Evolutionary conservation across 345 rosid species (phyloP).

Genomic region (Rhodamnia argentea): DNA sequence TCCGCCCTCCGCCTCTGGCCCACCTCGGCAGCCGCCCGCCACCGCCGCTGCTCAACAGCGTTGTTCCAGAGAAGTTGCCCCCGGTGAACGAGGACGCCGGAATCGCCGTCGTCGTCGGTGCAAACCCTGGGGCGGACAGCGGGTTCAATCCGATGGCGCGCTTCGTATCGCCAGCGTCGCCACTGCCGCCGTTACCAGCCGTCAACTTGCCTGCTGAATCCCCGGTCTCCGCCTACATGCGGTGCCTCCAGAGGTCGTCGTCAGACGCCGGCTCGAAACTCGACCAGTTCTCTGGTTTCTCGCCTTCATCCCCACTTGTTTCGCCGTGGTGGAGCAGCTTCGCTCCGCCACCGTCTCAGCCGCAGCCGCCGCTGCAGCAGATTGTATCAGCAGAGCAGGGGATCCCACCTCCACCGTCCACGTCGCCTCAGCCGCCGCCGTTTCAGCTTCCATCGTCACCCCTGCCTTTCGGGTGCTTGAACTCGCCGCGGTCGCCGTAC

Average conservation of each 20-base stretch:
- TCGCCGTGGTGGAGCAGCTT: constrained; percentile 53
- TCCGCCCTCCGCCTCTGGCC: constrained; percentile 85
- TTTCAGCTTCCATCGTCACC: constrained; percentile 26
- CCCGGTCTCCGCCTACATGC: constrained; percentile 48
- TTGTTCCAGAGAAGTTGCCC: constrained; percentile 3
- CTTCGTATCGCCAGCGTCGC: constrained; percentile 10
- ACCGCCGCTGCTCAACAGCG: constrained; percentile 24
- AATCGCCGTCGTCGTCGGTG: background rate
- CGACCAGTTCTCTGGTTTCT: constrained; percentile 49
- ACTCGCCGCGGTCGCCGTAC: constrained; percentile 61
- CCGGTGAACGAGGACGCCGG: background rate
- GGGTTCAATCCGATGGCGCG: background rate
- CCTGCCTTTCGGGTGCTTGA: constrained; percentile 63
- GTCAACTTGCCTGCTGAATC: constrained; percentile 31
- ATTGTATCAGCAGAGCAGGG: background rate
- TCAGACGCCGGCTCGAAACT: constrained; percentile 30
- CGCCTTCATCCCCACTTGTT: constrained; percentile 25
- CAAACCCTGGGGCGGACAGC: background rate
- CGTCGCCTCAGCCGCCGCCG: background rate
- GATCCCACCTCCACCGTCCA: constrained; percentile 1
- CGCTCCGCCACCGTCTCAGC: constrained; percentile 11
- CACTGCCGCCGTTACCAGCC: constrained; percentile 23
- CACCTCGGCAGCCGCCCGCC: constrained; percentile 51
- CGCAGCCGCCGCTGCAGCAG: constrained; percentile 5
- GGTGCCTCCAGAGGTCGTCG: constrained; percentile 51